A percentile compares a stretch with the other conserved stretches of the same genome.
Evolutionary conservation across 108 stramenopile species (phyloP).

Genomic region (Fragilariopsis cylindrus): DNA sequence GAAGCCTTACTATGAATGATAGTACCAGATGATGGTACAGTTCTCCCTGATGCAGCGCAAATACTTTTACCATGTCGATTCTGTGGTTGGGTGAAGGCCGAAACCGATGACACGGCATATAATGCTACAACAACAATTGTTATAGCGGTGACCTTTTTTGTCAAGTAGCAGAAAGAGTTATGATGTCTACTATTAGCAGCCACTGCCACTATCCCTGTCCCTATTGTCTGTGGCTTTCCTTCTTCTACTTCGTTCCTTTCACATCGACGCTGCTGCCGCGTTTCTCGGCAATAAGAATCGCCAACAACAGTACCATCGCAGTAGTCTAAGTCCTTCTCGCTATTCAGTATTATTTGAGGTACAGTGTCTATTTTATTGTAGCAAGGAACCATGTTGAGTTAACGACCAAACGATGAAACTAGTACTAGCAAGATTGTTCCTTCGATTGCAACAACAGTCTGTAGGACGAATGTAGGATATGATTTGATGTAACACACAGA

Average conservation of each 20-base stretch:
- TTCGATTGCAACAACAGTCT: too few species aligned
- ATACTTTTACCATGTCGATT: neutral
- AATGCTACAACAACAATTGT: slow-evolving; percentile 3
- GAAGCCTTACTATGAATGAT: too few species aligned
- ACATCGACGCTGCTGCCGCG: neutral
- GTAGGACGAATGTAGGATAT: too few species aligned
- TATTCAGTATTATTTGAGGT: slow-evolving; percentile 5
- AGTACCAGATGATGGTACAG: too few species aligned
- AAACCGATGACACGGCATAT: slow-evolving; percentile 5
- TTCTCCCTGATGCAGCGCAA: too few species aligned
- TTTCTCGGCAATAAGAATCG: neutral
- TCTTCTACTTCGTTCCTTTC: slow-evolving; percentile 8
- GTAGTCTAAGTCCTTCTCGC: neutral
- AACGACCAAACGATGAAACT: neutral
- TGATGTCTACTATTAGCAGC: too few species aligned
- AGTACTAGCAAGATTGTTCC: too few species aligned
- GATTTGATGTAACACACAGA: too few species aligned
- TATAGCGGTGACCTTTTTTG: neutral
- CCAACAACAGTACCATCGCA: neutral
- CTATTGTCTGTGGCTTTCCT: neutral
- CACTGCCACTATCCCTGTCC: too few species aligned
- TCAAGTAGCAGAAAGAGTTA: neutral
- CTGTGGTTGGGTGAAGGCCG: slow-evolving; percentile 16
- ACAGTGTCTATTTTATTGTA: neutral
- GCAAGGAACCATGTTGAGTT: neutral